These are phyloP conservation scores for Gaeumannomyces tritici DNA, from an alignment of 2,329 filamentous ascomycete species.

Conservation along the genomic window DNA sequence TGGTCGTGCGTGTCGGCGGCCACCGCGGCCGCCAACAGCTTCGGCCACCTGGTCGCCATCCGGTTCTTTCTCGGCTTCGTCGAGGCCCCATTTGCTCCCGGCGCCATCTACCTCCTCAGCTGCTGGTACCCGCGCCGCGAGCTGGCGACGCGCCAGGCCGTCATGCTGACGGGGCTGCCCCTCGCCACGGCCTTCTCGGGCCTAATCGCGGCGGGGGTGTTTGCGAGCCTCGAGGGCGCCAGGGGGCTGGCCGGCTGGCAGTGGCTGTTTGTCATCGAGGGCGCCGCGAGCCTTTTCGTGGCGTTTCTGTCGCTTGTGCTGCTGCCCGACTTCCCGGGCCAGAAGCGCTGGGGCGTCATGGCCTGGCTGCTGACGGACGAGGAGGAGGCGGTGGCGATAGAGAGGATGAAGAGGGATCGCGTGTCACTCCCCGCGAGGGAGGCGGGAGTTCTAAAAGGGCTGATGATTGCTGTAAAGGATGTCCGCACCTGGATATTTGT, in stretches of 20 bases:
- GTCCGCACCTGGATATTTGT: constrained; percentile 15
- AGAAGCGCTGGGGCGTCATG: neutral
- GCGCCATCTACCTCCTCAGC: constrained; percentile 28
- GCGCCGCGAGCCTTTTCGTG: constrained; percentile 30
- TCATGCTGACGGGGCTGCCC: constrained; percentile 24
- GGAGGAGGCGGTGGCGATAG: neutral
- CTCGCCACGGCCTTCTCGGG: constrained; percentile 38
- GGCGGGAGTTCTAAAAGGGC: constrained; percentile 8
- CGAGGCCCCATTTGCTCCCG: constrained; percentile 24
- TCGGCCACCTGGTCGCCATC: constrained; percentile 21
- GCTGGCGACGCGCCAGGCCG: constrained; percentile 24
- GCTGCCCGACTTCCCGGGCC: constrained; percentile 1
- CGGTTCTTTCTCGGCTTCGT: constrained; percentile 25
- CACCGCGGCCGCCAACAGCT: constrained; percentile 24
- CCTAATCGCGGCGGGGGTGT: constrained; percentile 33
- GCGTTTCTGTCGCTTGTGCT: neutral
- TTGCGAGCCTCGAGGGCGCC: constrained; percentile 33
- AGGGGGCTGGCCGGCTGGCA: constrained; percentile 40
- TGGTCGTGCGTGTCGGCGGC: constrained; percentile 21
- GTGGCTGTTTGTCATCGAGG: constrained; percentile 41
- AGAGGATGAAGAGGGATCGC: neutral
- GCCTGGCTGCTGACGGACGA: neutral
- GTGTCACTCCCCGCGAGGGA: neutral
- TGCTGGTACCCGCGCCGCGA: constrained; percentile 30
- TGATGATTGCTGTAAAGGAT: constrained; percentile 14